A percentile compares a stretch with the other conserved stretches of the same genome.
These are phyloP conservation scores for Zygotorulaspora danielsina DNA, from an alignment of 805 yeast species.

Conservation along the genomic window DNA sequence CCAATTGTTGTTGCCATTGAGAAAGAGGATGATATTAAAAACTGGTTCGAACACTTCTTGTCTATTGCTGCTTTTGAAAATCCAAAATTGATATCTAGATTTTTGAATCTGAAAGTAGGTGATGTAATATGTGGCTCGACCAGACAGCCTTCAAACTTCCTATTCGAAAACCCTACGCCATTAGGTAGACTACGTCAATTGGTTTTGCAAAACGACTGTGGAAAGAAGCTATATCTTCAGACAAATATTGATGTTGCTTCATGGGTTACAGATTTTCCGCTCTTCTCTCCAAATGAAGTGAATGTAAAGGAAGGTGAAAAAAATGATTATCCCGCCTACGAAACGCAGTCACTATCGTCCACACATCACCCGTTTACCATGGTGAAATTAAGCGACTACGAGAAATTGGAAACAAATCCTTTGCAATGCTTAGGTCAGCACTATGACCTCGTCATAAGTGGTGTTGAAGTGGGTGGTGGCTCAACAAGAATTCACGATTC, in stretches of 20 bases:
- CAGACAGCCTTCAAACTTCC: constrained; percentile 47
- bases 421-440: constrained; percentile 78
- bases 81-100: constrained; percentile 29
- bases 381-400: constrained; percentile 70
- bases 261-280: constrained; percentile 93
- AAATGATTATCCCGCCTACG: constrained; percentile 58
- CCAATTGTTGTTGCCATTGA: constrained; percentile 56
- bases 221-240: constrained; percentile 29
- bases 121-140: constrained; percentile 77
- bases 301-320: constrained; percentile 19
- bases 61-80: constrained; percentile 35
- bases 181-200: constrained; percentile 80
- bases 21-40: constrained; percentile 35
- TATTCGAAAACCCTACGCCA: constrained; percentile 95
- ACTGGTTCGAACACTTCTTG: constrained; percentile 43
- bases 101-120: constrained; percentile 51
- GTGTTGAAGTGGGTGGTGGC: constrained; percentile 97
- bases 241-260: constrained; percentile 44
- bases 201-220: constrained; percentile 50
- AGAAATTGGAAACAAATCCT: constrained; percentile 48
- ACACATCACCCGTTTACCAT: constrained; percentile 98
- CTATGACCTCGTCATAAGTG: constrained; percentile 89
- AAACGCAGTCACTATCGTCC: constrained; percentile 46
- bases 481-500: constrained; percentile 92
- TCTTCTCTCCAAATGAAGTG: constrained; percentile 71